These are phyloP conservation scores for Xylariales sp. DNA, from an alignment of 2,329 filamentous ascomycete genomes.

Conservation along the genomic window DNA sequence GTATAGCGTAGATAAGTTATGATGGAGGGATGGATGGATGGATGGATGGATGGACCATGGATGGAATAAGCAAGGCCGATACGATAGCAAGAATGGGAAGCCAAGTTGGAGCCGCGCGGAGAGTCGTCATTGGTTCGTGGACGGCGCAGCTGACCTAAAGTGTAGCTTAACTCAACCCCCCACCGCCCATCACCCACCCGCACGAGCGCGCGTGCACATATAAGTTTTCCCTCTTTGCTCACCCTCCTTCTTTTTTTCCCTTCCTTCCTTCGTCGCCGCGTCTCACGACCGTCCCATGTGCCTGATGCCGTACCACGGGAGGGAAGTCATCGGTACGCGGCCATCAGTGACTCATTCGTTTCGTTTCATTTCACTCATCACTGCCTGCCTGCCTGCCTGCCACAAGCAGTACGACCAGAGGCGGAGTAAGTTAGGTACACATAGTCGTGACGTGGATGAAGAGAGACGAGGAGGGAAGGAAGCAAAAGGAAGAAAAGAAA, in stretches of 20 bases:
- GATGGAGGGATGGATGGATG: neutral
- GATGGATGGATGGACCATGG: too few species aligned
- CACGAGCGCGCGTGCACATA: neutral
- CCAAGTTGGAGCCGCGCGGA: conserved; percentile 29
- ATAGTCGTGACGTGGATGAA: neutral
- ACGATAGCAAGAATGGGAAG: neutral
- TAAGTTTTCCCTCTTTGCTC: neutral
- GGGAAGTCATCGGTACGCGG: neutral
- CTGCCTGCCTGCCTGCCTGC: too few species aligned
- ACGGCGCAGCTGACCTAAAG: conserved; percentile 54
- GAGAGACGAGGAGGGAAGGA: too few species aligned
- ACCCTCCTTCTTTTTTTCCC: neutral
- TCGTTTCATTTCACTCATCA: too few species aligned
- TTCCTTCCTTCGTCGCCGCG: neutral
- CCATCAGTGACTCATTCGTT: neutral
- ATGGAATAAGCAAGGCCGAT: neutral
- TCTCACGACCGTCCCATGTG: neutral
- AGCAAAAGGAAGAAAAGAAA: too few species aligned
- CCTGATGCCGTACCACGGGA: neutral
- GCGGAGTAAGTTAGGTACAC: too few species aligned
- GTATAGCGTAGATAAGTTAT: neutral
- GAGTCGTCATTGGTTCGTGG: conserved; percentile 52
- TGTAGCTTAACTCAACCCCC: conserved; percentile 19
- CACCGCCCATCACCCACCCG: neutral
- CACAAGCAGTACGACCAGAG: neutral